These are phyloP conservation scores for Xylariaceae sp. DNA, from an alignment of 2,329 filamentous ascomycete genomes.

Conservation along the genomic window DNA sequence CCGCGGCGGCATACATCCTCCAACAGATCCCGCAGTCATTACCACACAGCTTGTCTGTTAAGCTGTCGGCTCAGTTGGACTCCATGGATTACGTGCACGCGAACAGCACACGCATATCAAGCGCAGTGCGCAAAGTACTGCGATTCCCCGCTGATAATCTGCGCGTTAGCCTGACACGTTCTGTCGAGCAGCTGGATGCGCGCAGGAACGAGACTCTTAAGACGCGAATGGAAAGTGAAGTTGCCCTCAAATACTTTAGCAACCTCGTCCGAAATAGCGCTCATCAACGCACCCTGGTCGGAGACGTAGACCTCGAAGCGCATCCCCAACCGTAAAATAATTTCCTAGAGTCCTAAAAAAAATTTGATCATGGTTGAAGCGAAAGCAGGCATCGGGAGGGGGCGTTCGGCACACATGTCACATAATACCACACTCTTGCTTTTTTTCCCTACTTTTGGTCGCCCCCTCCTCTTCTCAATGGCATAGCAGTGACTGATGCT, in stretches of 20 bases:
- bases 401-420: slow-evolving; percentile 15
- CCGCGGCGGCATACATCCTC: slow-evolving; percentile 74
- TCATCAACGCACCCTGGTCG: slow-evolving; percentile 45
- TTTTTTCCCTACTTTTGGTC: not conserved
- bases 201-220: slow-evolving; percentile 80
- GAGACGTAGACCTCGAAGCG: slow-evolving; percentile 50
- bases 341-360: not conserved
- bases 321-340: slow-evolving; percentile 36
- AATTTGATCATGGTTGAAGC: slow-evolving; percentile 5
- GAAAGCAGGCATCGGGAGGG: slow-evolving; percentile 11
- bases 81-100: slow-evolving; percentile 87
- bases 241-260: slow-evolving; percentile 83
- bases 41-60: slow-evolving; percentile 75
- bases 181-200: slow-evolving; percentile 72
- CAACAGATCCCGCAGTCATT: slow-evolving; percentile 84
- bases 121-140: slow-evolving; percentile 81
- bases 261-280: slow-evolving; percentile 68
- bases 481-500: not conserved
- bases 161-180: slow-evolving; percentile 73
- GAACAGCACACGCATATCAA: slow-evolving; percentile 78
- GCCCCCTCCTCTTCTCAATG: not conserved
- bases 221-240: slow-evolving; percentile 74
- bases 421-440: slow-evolving; percentile 13
- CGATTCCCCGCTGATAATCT: slow-evolving; percentile 83
- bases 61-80: slow-evolving; percentile 74